These are phyloP conservation scores for Coccomyxa sp. DNA, from an alignment of 139 green algal species.

Conservation along the genomic window DNA sequence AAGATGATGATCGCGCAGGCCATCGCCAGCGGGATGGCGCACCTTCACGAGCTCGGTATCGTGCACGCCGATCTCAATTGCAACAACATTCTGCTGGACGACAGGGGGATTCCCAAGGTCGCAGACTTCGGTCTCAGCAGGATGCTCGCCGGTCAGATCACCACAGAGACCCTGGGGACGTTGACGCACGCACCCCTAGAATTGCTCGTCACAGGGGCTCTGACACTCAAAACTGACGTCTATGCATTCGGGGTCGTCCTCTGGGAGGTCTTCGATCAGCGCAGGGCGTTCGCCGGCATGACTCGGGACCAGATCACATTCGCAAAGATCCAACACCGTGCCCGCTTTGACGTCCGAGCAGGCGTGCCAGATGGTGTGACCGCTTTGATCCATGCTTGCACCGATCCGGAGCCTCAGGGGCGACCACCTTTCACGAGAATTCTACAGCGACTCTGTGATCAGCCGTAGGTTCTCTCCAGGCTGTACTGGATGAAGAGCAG, in stretches of 20 bases:
- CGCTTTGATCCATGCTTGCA: not conserved
- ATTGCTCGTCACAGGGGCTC: not conserved
- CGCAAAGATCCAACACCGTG: not conserved
- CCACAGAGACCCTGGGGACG: not conserved
- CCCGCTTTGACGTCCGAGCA: not conserved
- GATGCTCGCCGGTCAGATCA: not conserved
- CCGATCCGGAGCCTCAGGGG: not conserved
- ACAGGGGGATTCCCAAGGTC: not conserved
- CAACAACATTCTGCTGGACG: not conserved
- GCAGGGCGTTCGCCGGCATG: not conserved
- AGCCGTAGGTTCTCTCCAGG: not conserved
- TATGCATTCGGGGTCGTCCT: not conserved
- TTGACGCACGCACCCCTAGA: not conserved
- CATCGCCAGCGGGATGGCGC: not conserved
- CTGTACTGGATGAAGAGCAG: not conserved
- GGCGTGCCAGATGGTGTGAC: not conserved
- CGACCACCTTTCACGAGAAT: not conserved
- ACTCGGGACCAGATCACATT: not conserved
- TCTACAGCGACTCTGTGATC: not conserved
- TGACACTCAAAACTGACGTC: conserved; percentile 1
- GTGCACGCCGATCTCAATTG: not conserved
- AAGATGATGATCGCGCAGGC: not conserved
- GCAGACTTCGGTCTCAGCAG: not conserved
- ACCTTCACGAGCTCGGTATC: not conserved
- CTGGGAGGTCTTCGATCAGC: not conserved